phyloP scores from a whole-genome alignment of 768 basidiomycete species.

The Boletus tomentosulus region DNA sequence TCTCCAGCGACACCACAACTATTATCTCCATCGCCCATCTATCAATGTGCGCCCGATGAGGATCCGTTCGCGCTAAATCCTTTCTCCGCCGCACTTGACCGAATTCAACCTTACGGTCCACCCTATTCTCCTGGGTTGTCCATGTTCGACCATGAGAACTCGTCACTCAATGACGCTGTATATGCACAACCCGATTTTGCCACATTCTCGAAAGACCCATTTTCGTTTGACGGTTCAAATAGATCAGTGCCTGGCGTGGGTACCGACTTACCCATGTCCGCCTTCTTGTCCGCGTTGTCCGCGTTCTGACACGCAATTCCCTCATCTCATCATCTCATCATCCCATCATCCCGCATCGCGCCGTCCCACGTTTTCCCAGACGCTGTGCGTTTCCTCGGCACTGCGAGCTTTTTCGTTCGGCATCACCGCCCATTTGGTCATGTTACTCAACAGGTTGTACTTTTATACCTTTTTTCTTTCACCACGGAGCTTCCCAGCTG shows the following conservation, averaged over 20 bases:
- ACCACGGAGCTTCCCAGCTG: constrained; percentile 16
- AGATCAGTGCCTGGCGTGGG: constrained; percentile 21
- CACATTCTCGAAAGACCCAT: constrained; percentile 22
- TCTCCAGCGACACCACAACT: constrained; percentile 41
- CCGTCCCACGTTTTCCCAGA: constrained; percentile 1
- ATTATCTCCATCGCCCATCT: constrained; percentile 27
- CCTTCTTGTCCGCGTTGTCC: constrained; percentile 30
- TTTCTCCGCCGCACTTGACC: constrained; percentile 15
- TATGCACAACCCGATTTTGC: constrained; percentile 22
- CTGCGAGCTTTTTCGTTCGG: background rate
- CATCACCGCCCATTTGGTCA: constrained; percentile 2
- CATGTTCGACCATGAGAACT: constrained; percentile 16
- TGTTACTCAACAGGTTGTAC: constrained; percentile 17
- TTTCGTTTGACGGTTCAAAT: constrained; percentile 23
- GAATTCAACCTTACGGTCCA: constrained; percentile 12
- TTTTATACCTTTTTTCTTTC: constrained; percentile 18
- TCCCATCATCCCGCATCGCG: background rate
- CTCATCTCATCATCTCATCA: background rate
- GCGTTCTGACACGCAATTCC: constrained; percentile 22
- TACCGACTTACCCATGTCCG: constrained; percentile 28
- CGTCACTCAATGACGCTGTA: constrained; percentile 5
- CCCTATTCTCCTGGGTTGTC: constrained; percentile 20
- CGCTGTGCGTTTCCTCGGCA: background rate
- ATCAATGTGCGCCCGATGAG: constrained; percentile 23
- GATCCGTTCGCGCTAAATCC: constrained; percentile 17